These are phyloP conservation scores for Melianthus villosus DNA, from an alignment of 441 rosid genomes.

Conservation along the genomic window DNA sequence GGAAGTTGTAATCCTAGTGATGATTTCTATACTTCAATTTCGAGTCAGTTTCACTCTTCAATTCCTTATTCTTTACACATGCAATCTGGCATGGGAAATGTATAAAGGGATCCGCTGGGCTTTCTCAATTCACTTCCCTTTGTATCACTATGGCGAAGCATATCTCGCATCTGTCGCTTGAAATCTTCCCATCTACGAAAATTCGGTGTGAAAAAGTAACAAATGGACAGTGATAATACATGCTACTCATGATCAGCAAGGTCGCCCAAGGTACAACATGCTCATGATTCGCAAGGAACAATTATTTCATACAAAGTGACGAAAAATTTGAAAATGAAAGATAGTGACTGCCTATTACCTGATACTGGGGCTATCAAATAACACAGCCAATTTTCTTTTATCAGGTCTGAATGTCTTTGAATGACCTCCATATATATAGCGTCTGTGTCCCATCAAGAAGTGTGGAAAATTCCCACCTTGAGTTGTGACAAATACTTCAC, in stretches of 20 bases:
- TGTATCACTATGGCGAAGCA: conserved; percentile 55
- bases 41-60: conserved; percentile 10
- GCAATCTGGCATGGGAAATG: conserved; percentile 92
- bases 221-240: background rate
- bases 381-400: conserved; percentile 67
- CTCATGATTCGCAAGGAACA: no score
- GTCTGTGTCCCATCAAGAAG: conserved; percentile 90
- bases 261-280: no score
- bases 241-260: background rate
- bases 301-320: no score
- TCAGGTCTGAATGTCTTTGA: conserved; percentile 81
- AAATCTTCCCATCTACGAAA: conserved; percentile 60
- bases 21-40: background rate
- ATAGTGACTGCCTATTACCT: conserved; percentile 26
- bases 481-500: conserved; percentile 85
- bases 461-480: conserved; percentile 98
- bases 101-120: conserved; percentile 55
- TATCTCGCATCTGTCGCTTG: conserved; percentile 56
- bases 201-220: background rate
- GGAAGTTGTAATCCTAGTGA: background rate
- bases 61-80: conserved; percentile 47
- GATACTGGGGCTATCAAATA: conserved; percentile 56
- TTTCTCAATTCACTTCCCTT: conserved; percentile 69
- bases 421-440: conserved; percentile 76
- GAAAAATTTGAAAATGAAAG: background rate